Percentiles rank a stretch among this genome's conserved stretches.
phyloP scores from a whole-genome alignment of 805 yeast genomes.

The Candida berthetii region DNA sequence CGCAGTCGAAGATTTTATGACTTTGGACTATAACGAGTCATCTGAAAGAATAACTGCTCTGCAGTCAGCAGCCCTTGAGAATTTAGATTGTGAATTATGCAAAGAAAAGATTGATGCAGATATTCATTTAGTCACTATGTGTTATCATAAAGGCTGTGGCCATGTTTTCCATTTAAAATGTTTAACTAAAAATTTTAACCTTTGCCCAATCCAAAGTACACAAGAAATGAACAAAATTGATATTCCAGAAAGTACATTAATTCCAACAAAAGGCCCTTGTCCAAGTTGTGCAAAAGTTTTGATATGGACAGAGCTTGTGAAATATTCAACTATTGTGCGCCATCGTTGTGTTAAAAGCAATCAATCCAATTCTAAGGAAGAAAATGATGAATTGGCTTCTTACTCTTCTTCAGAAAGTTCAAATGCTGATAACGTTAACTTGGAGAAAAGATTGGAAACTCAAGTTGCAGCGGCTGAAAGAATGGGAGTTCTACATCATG shows the following conservation, averaged over 20 bases:
- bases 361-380: background rate
- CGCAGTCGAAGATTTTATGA: no score
- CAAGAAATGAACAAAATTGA: background rate
- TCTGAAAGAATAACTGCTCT: no score
- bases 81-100: no score
- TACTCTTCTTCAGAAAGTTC: no score
- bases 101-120: no score
- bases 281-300: slow-evolving; percentile 19
- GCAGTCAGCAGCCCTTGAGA: no score
- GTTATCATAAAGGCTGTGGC: slow-evolving; percentile 26
- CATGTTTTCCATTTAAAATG: slow-evolving; percentile 33
- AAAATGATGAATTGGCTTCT: background rate
- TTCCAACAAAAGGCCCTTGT: slow-evolving; percentile 24
- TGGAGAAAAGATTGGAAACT: slow-evolving; percentile 6
- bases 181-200: slow-evolving; percentile 18
- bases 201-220: background rate
- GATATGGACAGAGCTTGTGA: slow-evolving; percentile 23
- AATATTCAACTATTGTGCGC: slow-evolving; percentile 14
- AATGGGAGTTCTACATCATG: background rate
- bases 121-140: slow-evolving; percentile 24
- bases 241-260: slow-evolving; percentile 11
- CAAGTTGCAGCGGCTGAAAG: slow-evolving; percentile 1
- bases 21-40: no score
- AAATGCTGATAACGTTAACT: slow-evolving; percentile 3
- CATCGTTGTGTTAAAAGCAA: background rate